These are phyloP conservation scores for Hemileia vastatrix DNA, from an alignment of 1,284 basidiomycete species.

Conservation along the genomic window DNA sequence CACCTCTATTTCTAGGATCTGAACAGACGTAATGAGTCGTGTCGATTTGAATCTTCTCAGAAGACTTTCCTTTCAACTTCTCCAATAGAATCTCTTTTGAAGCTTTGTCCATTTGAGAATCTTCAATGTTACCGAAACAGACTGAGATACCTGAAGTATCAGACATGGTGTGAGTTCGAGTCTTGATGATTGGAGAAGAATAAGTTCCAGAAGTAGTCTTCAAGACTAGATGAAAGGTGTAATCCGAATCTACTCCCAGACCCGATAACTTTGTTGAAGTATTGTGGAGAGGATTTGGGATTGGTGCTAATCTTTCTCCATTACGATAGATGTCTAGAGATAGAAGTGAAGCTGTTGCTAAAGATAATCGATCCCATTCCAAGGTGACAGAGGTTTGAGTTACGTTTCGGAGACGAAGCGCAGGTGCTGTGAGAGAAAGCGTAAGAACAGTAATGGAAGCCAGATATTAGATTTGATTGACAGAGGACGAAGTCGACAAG, in stretches of 20 bases:
- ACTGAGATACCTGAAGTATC: conserved; percentile 40
- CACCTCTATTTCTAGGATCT: conserved; percentile 31
- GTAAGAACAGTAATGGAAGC: no score
- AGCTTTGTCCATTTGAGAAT: conserved; percentile 26
- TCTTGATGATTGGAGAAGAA: conserved; percentile 33
- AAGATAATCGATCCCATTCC: conserved; percentile 41
- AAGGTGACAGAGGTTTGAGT: conserved; percentile 42
- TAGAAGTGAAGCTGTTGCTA: no score
- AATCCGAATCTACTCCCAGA: conserved; percentile 38
- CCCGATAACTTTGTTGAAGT: conserved; percentile 41
- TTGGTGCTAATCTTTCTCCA: conserved; percentile 36
- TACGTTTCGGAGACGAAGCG: conserved; percentile 36
- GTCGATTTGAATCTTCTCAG: conserved; percentile 21
- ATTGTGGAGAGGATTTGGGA: conserved; percentile 39
- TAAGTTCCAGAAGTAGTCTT: conserved; percentile 39
- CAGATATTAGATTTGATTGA: no score
- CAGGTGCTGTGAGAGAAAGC: no score
- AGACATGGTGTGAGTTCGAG: conserved; percentile 38
- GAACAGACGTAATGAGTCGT: conserved; percentile 41
- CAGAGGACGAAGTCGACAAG: no score
- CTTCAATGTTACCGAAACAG: conserved; percentile 36
- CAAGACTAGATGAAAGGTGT: conserved; percentile 42
- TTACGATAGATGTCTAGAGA: conserved; percentile 42
- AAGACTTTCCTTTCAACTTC: conserved; percentile 30
- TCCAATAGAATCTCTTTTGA: conserved; percentile 29